Base-by-base conservation (phyloP, 148 eudicot genomes). In the Silene uniflora region DNA sequence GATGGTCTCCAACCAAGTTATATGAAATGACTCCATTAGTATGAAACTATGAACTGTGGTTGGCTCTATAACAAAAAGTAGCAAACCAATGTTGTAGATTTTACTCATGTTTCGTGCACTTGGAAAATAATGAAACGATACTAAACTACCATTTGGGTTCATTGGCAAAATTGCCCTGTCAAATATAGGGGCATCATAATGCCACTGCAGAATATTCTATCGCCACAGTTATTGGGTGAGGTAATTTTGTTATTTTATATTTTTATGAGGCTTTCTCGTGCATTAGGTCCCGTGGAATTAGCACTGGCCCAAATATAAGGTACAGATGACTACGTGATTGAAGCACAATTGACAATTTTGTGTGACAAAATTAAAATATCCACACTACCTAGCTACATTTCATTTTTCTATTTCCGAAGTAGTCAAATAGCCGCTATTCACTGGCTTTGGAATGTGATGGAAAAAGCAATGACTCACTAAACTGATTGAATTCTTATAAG, bases 361-460 rank as follows among this genome's bases (percentile, higher is more conserved):
- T 67, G 35, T 67, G 70, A 67, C 70, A 67, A 18, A 63, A 25
- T 65, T 19, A 65, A 62, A 62, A 12, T 14, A 25, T 65, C 32
- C 12, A 25, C 65, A 22, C 27, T 39, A 6, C 8, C 10, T 6
- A 39, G 9, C 32, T 62, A n/a, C 10, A 59, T 59, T 59, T n/a
- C 3, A 59, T 59, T 59, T 59, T 59, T 19, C 23, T 39, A 39
- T 39, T 39, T 7, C 44, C 44, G 35, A 32, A 2, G 35, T 32
- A 32, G 35, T 32, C 35, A 32, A 32, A 32, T 32, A 32, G 35
- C 4, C 35, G 4, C 35, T 32, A 32, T 32, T 32, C 35, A 32
- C 35, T 32, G 35, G 35, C 35, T 32, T 27, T 32, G 35, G 35
- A 32, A 32, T 32, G 35, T 32, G 7, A 39, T 39, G 44, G 44